These are phyloP conservation scores for Keithomyces neogunnii DNA, from an alignment of 2,329 filamentous ascomycete genomes.

Conservation along the genomic window DNA sequence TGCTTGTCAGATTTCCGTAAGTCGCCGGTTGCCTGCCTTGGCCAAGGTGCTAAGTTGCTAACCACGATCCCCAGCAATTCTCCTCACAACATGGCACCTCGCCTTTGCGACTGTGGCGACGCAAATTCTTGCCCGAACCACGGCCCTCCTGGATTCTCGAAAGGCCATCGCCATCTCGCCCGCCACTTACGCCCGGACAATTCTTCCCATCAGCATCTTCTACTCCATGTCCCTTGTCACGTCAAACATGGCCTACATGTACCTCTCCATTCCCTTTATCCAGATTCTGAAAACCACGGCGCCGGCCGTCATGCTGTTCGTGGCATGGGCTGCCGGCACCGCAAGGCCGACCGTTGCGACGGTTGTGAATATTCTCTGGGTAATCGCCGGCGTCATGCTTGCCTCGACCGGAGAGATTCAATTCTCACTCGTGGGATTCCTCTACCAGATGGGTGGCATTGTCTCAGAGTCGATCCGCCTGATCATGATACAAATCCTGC, in stretches of 20 bases:
- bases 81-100: constrained; percentile 62
- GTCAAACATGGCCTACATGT: constrained; percentile 60
- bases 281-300: constrained; percentile 65
- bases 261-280: constrained; percentile 59
- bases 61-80: constrained; percentile 32
- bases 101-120: constrained; percentile 57
- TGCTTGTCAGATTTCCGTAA: constrained; percentile 3
- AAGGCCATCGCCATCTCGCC: constrained; percentile 53
- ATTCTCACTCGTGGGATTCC: constrained; percentile 56
- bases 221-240: constrained; percentile 59
- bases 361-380: constrained; percentile 41
- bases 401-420: constrained; percentile 56
- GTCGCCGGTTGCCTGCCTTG: background rate
- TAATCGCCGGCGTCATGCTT: constrained; percentile 43
- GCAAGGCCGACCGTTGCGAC: constrained; percentile 36
- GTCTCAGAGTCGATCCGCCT: constrained; percentile 73
- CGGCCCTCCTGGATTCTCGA: constrained; percentile 53
- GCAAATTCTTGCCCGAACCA: constrained; percentile 56
- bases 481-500: constrained; percentile 77
- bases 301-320: constrained; percentile 57
- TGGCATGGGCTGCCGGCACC: constrained; percentile 50
- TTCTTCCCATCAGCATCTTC: constrained; percentile 58
- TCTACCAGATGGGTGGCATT: constrained; percentile 67
- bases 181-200: constrained; percentile 51
- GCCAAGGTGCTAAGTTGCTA: background rate